Evolutionary conservation across 2,329 filamentous ascomycete genomes (phyloP), one percentile per base, ranked within the genome.

Genomic region (Diaporthe velutina): DNA sequence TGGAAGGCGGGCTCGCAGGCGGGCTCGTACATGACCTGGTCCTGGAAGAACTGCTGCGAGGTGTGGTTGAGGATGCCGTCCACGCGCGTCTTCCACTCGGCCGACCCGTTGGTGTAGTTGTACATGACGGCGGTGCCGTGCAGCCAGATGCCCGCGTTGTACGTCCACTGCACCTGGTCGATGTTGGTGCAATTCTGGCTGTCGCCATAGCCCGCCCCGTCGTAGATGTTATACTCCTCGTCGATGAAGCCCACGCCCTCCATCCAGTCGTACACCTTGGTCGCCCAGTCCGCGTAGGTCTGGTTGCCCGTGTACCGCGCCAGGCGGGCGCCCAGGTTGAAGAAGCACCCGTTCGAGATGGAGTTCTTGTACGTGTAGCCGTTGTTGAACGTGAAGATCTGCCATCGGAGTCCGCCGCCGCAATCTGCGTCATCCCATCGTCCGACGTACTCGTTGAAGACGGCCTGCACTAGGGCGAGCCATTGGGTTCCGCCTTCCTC

Each of bases 361-460:
- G 85, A 83, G 76, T 87, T 87, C 79, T 88, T 86, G 79, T 86
- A 86, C 73, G 83, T 80, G 75, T 83, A 98, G n/a, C 95, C 95
- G 57, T 89, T 91, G 81, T 97, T 97, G 87, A 94, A 95, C 1
- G 90, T 88, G 81, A 94, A 96, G 68, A 98, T 95, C 84, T 98
- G 95, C 94, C 94, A 96, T 76, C 93, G 90, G 66, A 97, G 83
- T 4, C 95, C 95, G 55, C 95, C 95, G 30, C 87, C 88, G 79
- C 95, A 97, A 70, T 90, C 84, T 1, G 86, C 83, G 0, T 81
- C 0, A 82, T 86, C 76, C 97, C 94, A 95, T 94, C 97, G 48
- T 94, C 90, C 30, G 87, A 90, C 91, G 80, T 96, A 94, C 3
- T 91, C 92, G 82, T 97, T 94, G 86, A 97, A 97, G 42, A 95